A percentile compares a stretch with the other conserved stretches of the same genome.
Conservation (phyloP, 2,329 filamentous ascomycete species). For the Ceratocystis variospora region DNA sequence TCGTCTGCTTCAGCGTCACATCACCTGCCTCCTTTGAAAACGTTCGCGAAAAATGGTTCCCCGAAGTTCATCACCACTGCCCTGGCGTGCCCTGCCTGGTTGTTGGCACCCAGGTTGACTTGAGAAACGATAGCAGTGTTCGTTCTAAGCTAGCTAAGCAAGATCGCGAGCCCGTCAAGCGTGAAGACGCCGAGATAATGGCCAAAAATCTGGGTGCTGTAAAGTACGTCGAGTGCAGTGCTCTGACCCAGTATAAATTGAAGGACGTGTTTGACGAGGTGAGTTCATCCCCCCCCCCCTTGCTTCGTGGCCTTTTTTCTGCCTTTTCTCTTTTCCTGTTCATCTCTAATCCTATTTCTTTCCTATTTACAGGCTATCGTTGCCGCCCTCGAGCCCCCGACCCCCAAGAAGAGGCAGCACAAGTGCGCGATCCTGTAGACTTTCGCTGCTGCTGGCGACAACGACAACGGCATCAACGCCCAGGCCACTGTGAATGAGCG, state of each 20-base stretch:
- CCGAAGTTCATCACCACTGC: constrained; percentile 96
- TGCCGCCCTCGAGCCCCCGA: constrained; percentile 78
- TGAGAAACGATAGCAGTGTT: constrained; percentile 77
- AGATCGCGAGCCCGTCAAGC: constrained; percentile 85
- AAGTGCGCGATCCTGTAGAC: constrained; percentile 56
- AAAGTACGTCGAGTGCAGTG: constrained; percentile 98
- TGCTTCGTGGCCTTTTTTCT: not conserved
- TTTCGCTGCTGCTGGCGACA: not conserved
- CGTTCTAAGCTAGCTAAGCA: constrained; percentile 87
- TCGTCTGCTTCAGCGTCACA: constrained; percentile 97
- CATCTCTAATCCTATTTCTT: not conserved
- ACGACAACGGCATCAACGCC: not conserved
- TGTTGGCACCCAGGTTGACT: constrained; percentile 92
- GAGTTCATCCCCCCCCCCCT: constrained; percentile 26
- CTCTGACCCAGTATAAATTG: constrained; percentile 92
- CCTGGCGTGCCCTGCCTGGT: constrained; percentile 95
- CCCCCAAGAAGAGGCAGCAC: constrained; percentile 61
- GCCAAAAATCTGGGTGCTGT: constrained; percentile 94
- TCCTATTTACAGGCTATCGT: constrained; percentile 61
- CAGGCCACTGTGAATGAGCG: not conserved
- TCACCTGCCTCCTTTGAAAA: constrained; percentile 97
- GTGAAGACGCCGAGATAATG: constrained; percentile 90
- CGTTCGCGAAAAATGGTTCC: constrained; percentile 98
- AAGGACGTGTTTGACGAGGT: constrained; percentile 99
- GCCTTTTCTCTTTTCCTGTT: not conserved